A percentile compares a stretch with the other conserved stretches of the same genome.
These are phyloP conservation scores for Pseudopyrenochaeta lycopersici DNA, from an alignment of 2,329 filamentous ascomycete species.

Conservation along the genomic window DNA sequence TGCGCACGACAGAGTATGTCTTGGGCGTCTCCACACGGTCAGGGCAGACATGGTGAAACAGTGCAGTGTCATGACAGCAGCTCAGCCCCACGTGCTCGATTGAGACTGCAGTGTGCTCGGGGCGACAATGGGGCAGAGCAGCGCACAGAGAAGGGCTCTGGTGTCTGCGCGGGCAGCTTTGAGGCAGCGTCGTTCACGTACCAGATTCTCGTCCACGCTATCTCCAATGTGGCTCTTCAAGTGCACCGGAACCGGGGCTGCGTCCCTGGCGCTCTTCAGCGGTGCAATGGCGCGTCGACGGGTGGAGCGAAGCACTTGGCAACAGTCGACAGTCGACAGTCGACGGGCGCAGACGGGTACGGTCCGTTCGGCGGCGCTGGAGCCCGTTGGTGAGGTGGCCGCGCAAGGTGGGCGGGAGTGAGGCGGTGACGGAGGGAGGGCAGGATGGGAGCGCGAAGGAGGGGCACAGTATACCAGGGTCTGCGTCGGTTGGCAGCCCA, in stretches of 20 bases:
- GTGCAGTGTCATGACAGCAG: slow-evolving; percentile 31
- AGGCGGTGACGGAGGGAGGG: background rate
- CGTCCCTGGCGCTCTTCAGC: background rate
- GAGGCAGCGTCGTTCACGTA: slow-evolving; percentile 10
- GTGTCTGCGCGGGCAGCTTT: slow-evolving; percentile 3
- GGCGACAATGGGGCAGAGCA: slow-evolving; percentile 3
- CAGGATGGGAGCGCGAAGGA: too few species aligned
- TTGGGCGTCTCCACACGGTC: slow-evolving; percentile 23
- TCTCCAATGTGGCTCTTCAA: background rate
- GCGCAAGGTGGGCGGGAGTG: background rate
- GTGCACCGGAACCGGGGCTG: background rate
- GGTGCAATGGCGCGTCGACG: background rate
- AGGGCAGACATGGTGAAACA: slow-evolving; percentile 36
- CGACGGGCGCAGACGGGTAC: background rate
- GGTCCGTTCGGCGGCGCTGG: background rate
- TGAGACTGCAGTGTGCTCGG: slow-evolving; percentile 14
- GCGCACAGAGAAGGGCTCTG: slow-evolving; percentile 6
- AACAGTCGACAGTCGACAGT: background rate
- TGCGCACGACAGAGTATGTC: slow-evolving; percentile 25
- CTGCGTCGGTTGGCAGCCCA: background rate
- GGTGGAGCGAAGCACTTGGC: background rate
- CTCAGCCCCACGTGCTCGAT: slow-evolving; percentile 35
- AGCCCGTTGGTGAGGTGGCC: background rate
- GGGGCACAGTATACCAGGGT: background rate
- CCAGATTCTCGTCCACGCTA: slow-evolving; percentile 5